Conservation (phyloP, 1,284 basidiomycete species). For the Fistulina hepatica region DNA sequence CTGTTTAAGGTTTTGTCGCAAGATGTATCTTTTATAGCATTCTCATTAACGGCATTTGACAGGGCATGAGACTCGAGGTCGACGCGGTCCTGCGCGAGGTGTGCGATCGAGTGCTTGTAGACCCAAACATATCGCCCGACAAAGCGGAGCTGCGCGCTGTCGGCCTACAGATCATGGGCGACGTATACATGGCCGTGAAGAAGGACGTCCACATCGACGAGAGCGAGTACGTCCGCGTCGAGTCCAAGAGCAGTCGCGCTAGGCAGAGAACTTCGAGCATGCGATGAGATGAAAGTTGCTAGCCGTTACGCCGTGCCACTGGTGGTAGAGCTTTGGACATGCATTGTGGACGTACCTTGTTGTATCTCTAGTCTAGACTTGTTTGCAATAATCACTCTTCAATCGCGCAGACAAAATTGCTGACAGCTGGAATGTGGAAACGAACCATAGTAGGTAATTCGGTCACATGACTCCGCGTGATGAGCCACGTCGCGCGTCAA, state of each 20-base stretch:
- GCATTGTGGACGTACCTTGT: no score
- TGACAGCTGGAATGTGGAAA: no score
- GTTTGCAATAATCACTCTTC: no score
- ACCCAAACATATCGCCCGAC: constrained; percentile 38
- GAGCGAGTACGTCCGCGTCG: constrained; percentile 75
- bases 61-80: constrained; percentile 93
- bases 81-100: constrained; percentile 91
- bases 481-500: no score
- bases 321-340: no score
- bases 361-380: no score
- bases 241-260: constrained; percentile 55
- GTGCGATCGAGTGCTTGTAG: constrained; percentile 76
- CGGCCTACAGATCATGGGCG: constrained; percentile 70
- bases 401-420: no score
- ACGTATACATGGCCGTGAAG: constrained; percentile 51
- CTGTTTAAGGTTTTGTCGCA: constrained; percentile 67
- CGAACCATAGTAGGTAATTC: no score
- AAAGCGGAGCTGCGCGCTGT: constrained; percentile 70
- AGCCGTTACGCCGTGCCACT: no score
- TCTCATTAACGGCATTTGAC: neutral
- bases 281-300: no score
- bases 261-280: no score
- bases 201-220: constrained; percentile 54
- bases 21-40: neutral
- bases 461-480: no score